Percentiles rank a stretch among this genome's conserved stretches.
Evolutionary conservation across 2,329 filamentous ascomycete species (phyloP).

Genomic region (Talaromyces sp.): DNA sequence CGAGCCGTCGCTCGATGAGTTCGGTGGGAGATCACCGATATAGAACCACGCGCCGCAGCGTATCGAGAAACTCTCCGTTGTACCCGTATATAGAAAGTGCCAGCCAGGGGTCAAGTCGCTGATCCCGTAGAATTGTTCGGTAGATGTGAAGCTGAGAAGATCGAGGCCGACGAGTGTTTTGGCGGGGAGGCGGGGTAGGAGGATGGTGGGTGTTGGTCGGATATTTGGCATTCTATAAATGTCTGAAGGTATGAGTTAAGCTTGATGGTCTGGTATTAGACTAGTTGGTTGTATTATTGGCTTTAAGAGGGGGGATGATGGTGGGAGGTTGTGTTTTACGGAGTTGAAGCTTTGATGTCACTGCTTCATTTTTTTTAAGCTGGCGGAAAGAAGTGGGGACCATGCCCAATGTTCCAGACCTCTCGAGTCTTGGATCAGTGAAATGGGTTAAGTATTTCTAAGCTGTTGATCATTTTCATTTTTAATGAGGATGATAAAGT

Average conservation of each 20-base stretch:
- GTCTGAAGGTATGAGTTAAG: not conserved
- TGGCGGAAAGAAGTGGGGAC: conserved; percentile 3
- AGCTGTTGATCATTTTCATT: no score
- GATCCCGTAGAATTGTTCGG: conserved; percentile 61
- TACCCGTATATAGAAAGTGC: conserved; percentile 62
- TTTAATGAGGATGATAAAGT: no score
- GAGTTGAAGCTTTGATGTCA: conserved; percentile 7
- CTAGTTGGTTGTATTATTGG: not conserved
- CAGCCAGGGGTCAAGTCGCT: conserved; percentile 58
- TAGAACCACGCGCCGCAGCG: conserved; percentile 64
- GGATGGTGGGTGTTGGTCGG: conserved; percentile 41
- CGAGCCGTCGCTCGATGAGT: not conserved
- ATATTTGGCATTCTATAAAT: conserved; percentile 21
- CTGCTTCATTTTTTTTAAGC: conserved; percentile 3
- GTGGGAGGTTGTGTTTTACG: not conserved
- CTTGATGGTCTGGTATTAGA: not conserved
- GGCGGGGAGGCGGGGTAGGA: conserved; percentile 47
- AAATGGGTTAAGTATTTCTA: no score
- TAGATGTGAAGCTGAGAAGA: conserved; percentile 62
- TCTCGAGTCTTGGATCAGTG: no score
- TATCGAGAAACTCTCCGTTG: conserved; percentile 58
- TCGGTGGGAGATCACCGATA: conserved; percentile 40
- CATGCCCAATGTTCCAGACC: not conserved
- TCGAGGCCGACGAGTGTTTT: conserved; percentile 53
- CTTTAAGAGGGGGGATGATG: not conserved